Evolutionary conservation across 345 rosid species (phyloP), one percentile per base, ranked within the genome.

Genomic region (Camelina laxa): DNA sequence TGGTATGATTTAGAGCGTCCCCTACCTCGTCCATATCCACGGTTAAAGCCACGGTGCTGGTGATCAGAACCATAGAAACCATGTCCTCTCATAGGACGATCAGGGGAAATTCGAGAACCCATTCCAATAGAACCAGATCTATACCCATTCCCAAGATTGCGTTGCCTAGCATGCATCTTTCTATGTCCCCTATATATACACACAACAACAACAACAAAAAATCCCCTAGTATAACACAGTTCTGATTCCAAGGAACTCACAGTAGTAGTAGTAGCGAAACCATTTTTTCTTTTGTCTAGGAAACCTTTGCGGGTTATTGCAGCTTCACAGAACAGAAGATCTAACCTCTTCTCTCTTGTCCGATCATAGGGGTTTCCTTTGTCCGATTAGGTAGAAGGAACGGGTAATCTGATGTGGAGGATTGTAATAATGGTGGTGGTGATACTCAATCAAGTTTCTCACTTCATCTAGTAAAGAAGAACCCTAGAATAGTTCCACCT

Each of bases 71-170:
- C 88, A 75, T 90, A 89, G 69, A 89, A 87, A 3, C 92, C 92
- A 70, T 80, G 98, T 69, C 94, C 93, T 80, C 94, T 86, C 61
- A 80, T 82, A 39, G 96, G 85, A 77, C 75, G 83, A 11, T 91
- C 93, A 4, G 88, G 93, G 24, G 89, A 84, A 16, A 84, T 56
- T 72, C 90, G 74, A 19, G 89, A 83, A 58, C 90, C 88, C 84
- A 85, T 83, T 67, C 91, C 95, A 84, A 85, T 72, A 13, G 89
- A 82, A 80, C 71, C 75, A 60, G 97, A 88, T 82, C 97, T 83
- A 72, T 88, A 90, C 57, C 96, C 98, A 85, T 88, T 88, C 79
- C 98, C 98, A 54, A 92, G 86, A 79, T 85, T 92, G 31, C 97
- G 85, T 80, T 90, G 98, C 76, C 96, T 87, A 33, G 88, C 83